Percentiles rank a stretch among this genome's conserved stretches.
These are phyloP conservation scores for Fusarium sp. DNA, from an alignment of 2,329 filamentous ascomycete species.

Conservation along the genomic window DNA sequence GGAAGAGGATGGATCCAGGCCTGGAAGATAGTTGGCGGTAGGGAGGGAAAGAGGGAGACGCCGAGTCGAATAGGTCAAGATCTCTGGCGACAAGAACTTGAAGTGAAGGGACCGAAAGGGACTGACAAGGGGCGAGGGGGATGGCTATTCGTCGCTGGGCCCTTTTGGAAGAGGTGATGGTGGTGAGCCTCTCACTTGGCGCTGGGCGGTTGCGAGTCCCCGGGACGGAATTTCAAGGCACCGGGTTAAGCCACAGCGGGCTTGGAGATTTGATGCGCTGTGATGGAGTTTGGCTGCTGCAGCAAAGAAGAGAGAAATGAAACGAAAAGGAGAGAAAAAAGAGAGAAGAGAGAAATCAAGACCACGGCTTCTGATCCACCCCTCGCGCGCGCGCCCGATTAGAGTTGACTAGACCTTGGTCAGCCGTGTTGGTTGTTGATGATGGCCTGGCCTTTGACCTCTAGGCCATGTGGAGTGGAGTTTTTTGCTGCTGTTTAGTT, in stretches of 20 bases:
- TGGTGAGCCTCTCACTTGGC: conserved; percentile 25
- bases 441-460: conserved; percentile 12
- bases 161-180: conserved; percentile 32
- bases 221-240: conserved; percentile 49
- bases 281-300: neutral
- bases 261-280: neutral
- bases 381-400: neutral
- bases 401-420: conserved; percentile 20
- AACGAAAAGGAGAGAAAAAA: neutral
- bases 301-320: neutral
- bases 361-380: neutral
- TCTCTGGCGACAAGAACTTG: conserved; percentile 5
- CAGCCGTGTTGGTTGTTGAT: conserved; percentile 28
- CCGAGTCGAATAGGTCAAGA: conserved; percentile 1
- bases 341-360: neutral
- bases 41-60: neutral
- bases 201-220: neutral
- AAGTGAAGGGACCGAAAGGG: conserved; percentile 10
- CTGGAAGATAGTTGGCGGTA: neutral
- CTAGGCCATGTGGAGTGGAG: conserved; percentile 7
- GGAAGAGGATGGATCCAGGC: neutral
- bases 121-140: conserved; percentile 22
- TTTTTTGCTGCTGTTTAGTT: conserved; percentile 27
- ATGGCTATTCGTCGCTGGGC: conserved; percentile 33
- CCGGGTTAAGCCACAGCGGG: conserved; percentile 29